Conservation (phyloP, 1,139 yeast species). For the Lizanozyma gosingica region DNA sequence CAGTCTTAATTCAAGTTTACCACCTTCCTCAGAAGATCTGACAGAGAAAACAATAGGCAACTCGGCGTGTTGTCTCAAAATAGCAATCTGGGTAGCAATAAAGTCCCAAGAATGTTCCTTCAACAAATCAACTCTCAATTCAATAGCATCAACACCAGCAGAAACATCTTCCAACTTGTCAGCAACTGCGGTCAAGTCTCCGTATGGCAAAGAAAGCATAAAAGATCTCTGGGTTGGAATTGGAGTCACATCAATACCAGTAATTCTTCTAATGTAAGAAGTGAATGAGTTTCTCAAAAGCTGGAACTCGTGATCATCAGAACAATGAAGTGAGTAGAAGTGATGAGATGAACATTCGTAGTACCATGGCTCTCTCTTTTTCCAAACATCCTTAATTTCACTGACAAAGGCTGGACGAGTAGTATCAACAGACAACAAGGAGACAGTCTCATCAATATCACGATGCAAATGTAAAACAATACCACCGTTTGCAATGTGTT, state of each 20-base stretch:
- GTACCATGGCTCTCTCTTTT: constrained; percentile 73
- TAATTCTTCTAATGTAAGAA: constrained; percentile 49
- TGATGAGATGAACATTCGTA: constrained; percentile 69
- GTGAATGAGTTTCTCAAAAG: constrained; percentile 53
- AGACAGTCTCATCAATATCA: constrained; percentile 70
- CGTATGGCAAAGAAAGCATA: constrained; percentile 64
- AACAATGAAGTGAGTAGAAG: constrained; percentile 72
- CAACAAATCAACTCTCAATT: constrained; percentile 70
- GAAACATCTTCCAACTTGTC: constrained; percentile 44
- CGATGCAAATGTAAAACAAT: constrained; percentile 88
- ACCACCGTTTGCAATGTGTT: constrained; percentile 50
- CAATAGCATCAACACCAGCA: constrained; percentile 74
- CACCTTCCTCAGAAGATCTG: constrained; percentile 76
- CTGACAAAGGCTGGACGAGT: constrained; percentile 80
- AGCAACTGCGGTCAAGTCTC: constrained; percentile 41
- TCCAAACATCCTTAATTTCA: constrained; percentile 79
- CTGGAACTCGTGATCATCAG: constrained; percentile 43
- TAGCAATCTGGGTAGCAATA: constrained; percentile 69
- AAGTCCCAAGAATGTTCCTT: constrained; percentile 39
- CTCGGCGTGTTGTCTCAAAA: constrained; percentile 49
- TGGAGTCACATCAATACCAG: constrained; percentile 40
- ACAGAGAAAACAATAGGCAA: constrained; percentile 79
- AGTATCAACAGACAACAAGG: constrained; percentile 65
- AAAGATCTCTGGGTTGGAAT: constrained; percentile 54
- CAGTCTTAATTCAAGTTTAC: constrained; percentile 57